Percentiles rank a stretch among this genome's conserved stretches.
Conservation (phyloP, 768 basidiomycete genomes). For the Lanmaoa pseudosensibilis region DNA sequence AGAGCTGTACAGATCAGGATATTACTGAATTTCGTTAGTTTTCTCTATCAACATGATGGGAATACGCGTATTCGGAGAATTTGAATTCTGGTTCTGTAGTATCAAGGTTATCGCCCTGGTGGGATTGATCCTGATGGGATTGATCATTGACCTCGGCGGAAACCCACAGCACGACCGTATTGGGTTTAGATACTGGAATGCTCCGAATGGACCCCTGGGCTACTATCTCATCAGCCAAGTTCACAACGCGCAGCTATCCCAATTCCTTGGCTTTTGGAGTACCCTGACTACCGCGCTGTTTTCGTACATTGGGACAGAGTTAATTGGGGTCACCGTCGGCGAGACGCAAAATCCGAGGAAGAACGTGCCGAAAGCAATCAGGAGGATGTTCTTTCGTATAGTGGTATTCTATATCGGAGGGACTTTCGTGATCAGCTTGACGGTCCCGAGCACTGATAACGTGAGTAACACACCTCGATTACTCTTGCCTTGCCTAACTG, state of each 20-base stretch:
- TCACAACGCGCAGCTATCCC: slow-evolving; percentile 36
- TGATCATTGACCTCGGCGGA: slow-evolving; percentile 53
- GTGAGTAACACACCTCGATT: slow-evolving; percentile 26
- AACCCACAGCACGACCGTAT: slow-evolving; percentile 45
- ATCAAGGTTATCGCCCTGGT: slow-evolving; percentile 47
- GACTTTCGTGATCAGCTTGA: slow-evolving; percentile 41
- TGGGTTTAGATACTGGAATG: slow-evolving; percentile 49
- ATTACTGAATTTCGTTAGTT: slow-evolving; percentile 34
- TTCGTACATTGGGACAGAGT: slow-evolving; percentile 44
- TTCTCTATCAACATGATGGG: slow-evolving; percentile 59
- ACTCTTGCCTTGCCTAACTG: slow-evolving; percentile 2
- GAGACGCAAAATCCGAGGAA: slow-evolving; percentile 46
- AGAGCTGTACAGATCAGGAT: neutral
- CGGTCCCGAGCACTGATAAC: slow-evolving; percentile 40
- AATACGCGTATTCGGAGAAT: slow-evolving; percentile 57
- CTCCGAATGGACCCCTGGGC: slow-evolving; percentile 20
- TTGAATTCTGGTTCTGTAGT: slow-evolving; percentile 55
- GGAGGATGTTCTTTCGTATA: slow-evolving; percentile 40
- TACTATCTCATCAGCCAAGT: slow-evolving; percentile 29
- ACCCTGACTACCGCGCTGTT: slow-evolving; percentile 30
- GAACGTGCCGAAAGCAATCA: slow-evolving; percentile 42
- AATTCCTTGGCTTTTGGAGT: slow-evolving; percentile 35
- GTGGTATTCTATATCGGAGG: slow-evolving; percentile 33
- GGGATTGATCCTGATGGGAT: slow-evolving; percentile 43
- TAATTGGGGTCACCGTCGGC: slow-evolving; percentile 35